phyloP scores from a whole-genome alignment of 2,329 filamentous ascomycete genomes.

The Fusarium drepaniforme region DNA sequence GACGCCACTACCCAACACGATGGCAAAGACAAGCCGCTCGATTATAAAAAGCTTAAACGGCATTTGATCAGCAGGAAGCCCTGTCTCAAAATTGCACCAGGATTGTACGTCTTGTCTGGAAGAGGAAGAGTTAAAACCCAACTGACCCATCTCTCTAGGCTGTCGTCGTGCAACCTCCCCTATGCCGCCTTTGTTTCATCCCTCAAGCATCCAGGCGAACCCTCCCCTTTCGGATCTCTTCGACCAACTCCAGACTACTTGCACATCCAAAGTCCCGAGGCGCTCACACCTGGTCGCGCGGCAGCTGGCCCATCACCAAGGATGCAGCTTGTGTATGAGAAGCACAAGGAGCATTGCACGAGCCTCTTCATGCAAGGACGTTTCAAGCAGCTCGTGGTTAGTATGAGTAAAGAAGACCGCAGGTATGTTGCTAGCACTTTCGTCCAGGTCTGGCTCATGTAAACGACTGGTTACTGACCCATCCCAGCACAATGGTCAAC shows the following conservation, averaged over 20 bases:
- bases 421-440: neutral
- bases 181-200: slow-evolving; percentile 19
- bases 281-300: neutral
- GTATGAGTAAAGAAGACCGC: slow-evolving; percentile 15
- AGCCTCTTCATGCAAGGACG: slow-evolving; percentile 24
- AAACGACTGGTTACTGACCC: neutral
- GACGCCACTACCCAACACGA: neutral
- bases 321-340: slow-evolving; percentile 17
- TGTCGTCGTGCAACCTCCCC: slow-evolving; percentile 18
- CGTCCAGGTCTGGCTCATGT: neutral
- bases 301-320: slow-evolving; percentile 14
- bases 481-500: slow-evolving; percentile 1
- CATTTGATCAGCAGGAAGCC: neutral
- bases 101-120: neutral
- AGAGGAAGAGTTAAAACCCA: neutral
- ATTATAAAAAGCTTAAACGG: neutral
- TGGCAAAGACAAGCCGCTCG: neutral
- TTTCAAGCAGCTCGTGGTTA: slow-evolving; percentile 3
- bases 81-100: neutral
- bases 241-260: slow-evolving; percentile 17
- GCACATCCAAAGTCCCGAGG: slow-evolving; percentile 10
- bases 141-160: neutral
- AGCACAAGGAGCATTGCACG: neutral
- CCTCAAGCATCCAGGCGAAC: neutral
- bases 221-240: slow-evolving; percentile 11